Evolutionary conservation across 2,329 filamentous ascomycete genomes (phyloP).

Genomic region (Rhynchosporium graminicola): DNA sequence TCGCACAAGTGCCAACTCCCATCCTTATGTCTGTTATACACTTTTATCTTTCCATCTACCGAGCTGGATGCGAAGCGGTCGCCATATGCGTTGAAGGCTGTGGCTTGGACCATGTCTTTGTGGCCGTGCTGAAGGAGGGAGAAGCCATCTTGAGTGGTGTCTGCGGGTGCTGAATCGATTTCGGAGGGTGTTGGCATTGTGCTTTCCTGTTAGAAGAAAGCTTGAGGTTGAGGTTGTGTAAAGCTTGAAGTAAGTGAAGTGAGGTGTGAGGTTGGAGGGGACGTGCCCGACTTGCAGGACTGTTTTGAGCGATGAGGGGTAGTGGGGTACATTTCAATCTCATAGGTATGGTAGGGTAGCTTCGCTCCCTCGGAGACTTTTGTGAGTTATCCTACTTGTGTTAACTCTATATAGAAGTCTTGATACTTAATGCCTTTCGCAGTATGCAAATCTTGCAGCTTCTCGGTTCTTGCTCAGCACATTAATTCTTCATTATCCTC

Average conservation of each 20-base stretch:
- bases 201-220: neutral
- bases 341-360: neutral
- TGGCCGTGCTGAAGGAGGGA: constrained; percentile 70
- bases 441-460: no score
- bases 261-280: neutral
- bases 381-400: no score
- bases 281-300: constrained; percentile 1
- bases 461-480: no score
- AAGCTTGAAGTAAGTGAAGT: neutral
- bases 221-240: neutral
- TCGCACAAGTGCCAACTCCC: constrained; percentile 79
- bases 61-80: constrained; percentile 89
- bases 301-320: neutral
- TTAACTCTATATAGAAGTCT: no score
- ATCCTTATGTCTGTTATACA: constrained; percentile 82
- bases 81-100: constrained; percentile 90
- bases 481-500: no score
- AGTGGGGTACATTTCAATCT: neutral
- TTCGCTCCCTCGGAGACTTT: neutral
- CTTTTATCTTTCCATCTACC: constrained; percentile 88
- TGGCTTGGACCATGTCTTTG: constrained; percentile 52
- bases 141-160: constrained; percentile 32
- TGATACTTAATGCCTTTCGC: no score
- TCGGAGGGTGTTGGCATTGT: constrained; percentile 29
- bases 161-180: constrained; percentile 17